A percentile compares a stretch with the other conserved stretches of the same genome.
phyloP scores from a whole-genome alignment of 148 eudicot genomes.

The Talinum fruticosum region DNA sequence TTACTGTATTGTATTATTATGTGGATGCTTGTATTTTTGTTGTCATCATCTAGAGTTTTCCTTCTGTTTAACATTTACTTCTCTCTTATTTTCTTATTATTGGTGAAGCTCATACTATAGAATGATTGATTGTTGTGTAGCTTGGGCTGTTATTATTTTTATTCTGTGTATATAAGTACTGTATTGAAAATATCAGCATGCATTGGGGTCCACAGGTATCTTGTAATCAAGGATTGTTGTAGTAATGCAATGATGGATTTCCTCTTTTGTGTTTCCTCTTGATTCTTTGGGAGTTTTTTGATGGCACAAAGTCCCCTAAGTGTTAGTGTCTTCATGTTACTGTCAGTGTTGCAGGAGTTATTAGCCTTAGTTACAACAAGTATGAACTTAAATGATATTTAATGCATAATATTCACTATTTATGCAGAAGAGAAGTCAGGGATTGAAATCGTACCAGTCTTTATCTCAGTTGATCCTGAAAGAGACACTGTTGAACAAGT shows the following conservation, averaged over 20 bases:
- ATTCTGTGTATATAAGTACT: background rate
- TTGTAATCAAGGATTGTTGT: background rate
- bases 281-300: background rate
- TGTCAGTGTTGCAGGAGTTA: background rate
- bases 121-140: background rate
- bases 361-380: background rate
- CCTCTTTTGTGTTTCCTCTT: background rate
- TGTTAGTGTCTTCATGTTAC: background rate
- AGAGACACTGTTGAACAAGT: slow-evolving; percentile 98
- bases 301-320: background rate
- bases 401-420: background rate
- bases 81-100: slow-evolving; percentile 1
- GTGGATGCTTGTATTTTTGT: background rate
- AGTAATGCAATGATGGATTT: background rate
- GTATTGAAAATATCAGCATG: background rate
- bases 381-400: background rate
- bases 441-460: slow-evolving; percentile 74
- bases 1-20: background rate
- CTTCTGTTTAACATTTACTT: background rate
- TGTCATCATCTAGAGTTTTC: background rate
- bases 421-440: slow-evolving; percentile 71
- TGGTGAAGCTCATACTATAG: background rate
- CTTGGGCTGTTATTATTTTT: background rate
- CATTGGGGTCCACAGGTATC: background rate
- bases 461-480: slow-evolving; percentile 97